Base-by-base conservation (phyloP, 768 basidiomycete species). In the Trametes gibbosa region DNA sequence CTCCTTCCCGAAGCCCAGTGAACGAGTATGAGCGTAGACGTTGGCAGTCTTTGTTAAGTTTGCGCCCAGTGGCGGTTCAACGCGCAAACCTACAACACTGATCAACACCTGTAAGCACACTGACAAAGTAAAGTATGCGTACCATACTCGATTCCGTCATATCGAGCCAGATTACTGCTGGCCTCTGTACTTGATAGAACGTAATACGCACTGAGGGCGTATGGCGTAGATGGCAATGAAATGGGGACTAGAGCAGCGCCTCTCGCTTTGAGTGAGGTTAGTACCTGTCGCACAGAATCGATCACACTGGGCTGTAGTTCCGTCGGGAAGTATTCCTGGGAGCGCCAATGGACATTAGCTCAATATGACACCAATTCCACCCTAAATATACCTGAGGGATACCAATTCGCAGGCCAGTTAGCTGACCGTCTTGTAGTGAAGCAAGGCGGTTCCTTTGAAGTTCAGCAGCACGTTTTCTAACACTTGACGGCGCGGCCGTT, bases 161-260 rank as follows among this genome's bases (percentile, higher is more conserved):
- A 98, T 40, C 94, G 78, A 4, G 91, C 92, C 56, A 98, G 76
- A 68, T 95, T 97, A 57, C 92, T 95, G 61, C 90, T 89, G 0
- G 95, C 95, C 69, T 98, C 96, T 0, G 96, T 95, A 59, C 87
- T 90, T 1, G 96, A 90, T 16, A 98, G 80, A n/a, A 97, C 91
- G 68, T 98, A 98, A 76, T 98, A 98, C 13, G 94, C 90, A 55
- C 93, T 92, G 5, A 98, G 78, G 0, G 92, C 91, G 67, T 89
- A 89, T 1, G 70, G 72, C 0, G 84, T 84, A 2, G 76, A 73
- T 0, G 92, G 90, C 12, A 98, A 76, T 9, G 88, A 87, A 0
- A 98, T 85, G 0, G 92, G 81, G 1, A 84, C 72, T 29, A 97
- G 65, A 0, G 75, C 75, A 0, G 92, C 93, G 0, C 95, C 95